Conservation (phyloP, 345 rosid species). For the Moringa oleifera region DNA sequence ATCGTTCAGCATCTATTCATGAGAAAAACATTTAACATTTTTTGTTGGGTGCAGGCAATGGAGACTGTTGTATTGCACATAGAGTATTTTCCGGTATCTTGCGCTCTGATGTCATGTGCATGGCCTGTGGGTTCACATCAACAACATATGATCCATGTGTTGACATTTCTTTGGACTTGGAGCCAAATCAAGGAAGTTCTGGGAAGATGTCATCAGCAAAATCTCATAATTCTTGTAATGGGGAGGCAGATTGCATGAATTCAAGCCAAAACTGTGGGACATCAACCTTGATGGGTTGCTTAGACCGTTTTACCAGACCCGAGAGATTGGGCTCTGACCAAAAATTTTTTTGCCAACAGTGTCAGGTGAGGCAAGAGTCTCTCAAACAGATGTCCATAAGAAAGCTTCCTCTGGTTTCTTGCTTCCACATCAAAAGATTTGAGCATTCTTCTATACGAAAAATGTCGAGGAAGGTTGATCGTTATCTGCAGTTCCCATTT, state of each 20-base stretch:
- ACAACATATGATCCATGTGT: constrained; percentile 63
- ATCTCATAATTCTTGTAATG: constrained; percentile 37
- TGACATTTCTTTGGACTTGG: constrained; percentile 58
- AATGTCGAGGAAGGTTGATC: constrained; percentile 64
- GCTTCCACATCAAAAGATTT: constrained; percentile 67
- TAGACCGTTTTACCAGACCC: constrained; percentile 56
- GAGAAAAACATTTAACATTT: not conserved
- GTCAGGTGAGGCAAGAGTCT: constrained; percentile 62
- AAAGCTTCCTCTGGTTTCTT: constrained; percentile 63
- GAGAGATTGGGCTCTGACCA: constrained; percentile 68
- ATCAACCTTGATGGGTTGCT: constrained; percentile 55
- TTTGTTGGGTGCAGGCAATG: constrained; percentile 36
- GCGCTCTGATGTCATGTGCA: constrained; percentile 67
- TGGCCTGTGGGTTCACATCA: constrained; percentile 64
- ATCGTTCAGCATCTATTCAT: constrained; percentile 2
- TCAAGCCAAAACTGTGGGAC: constrained; percentile 31
- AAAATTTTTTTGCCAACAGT: constrained; percentile 67
- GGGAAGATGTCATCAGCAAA: constrained; percentile 25
- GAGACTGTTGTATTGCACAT: constrained; percentile 60
- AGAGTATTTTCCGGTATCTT: constrained; percentile 53
- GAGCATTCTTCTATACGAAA: constrained; percentile 51
- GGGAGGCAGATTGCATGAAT: constrained; percentile 35
- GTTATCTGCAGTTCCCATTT: constrained; percentile 55
- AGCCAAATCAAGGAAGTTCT: constrained; percentile 37
- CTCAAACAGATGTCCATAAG: constrained; percentile 71